Percentiles rank a stretch among this genome's conserved stretches.
phyloP scores from a whole-genome alignment of 192 early-diverging fungal species.

The Pilaira anomala region DNA sequence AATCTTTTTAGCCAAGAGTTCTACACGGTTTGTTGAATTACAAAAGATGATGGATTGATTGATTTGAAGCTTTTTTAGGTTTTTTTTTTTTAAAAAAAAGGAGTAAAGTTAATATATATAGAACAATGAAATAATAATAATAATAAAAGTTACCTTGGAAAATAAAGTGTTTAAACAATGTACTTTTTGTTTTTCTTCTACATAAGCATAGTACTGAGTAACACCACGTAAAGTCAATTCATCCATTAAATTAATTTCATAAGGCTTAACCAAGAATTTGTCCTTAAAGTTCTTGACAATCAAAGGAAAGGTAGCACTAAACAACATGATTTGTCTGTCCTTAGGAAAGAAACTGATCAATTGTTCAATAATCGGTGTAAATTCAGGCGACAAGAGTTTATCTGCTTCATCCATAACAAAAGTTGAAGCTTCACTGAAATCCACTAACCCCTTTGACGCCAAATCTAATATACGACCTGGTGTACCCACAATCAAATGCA shows the following conservation, averaged over 20 bases:
- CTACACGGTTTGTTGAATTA: constrained; percentile 98
- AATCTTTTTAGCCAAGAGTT: constrained; percentile 98
- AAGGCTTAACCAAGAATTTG: constrained; percentile 91
- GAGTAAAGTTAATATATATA: not conserved
- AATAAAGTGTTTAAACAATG: constrained; percentile 93
- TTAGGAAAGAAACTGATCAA: constrained; percentile 85
- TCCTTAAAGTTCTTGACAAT: constrained; percentile 98
- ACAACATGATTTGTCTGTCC: constrained; percentile 93
- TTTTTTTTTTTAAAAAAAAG: too few species aligned
- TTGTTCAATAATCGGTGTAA: constrained; percentile 97
- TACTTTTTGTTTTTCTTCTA: constrained; percentile 98
- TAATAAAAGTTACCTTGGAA: constrained; percentile 56
- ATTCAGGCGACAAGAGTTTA: constrained; percentile 97
- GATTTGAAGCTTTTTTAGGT: constrained; percentile 98
- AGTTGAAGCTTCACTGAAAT: constrained; percentile 84
- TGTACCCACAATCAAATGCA: constrained; percentile 96
- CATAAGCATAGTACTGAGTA: constrained; percentile 99
- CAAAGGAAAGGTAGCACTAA: constrained; percentile 96
- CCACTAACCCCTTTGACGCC: constrained; percentile 89
- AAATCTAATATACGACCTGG: constrained; percentile 97
- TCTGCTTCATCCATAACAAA: constrained; percentile 99
- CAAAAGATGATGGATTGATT: constrained; percentile 99
- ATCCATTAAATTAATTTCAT: constrained; percentile 99
- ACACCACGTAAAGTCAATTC: constrained; percentile 97
- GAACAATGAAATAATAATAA: not conserved